Evolutionary conservation across 176 grass and related monocot genomes (phyloP), one percentile per base, ranked within the genome.

Genomic region (Neostapfia colusana): DNA sequence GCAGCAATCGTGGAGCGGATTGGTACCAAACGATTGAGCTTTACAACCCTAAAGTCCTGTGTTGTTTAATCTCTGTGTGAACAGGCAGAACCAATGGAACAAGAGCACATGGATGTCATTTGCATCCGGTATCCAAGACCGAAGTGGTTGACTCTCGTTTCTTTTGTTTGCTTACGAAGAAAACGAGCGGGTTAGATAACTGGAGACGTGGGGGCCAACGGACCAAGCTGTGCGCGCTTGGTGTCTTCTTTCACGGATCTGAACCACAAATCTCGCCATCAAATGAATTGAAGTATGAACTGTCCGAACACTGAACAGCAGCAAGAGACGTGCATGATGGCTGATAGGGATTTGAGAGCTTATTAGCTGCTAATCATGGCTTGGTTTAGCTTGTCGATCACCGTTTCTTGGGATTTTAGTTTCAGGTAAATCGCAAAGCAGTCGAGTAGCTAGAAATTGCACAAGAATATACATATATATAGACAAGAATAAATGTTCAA

Each of bases 21-120:
- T 23, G n/a, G 28, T 0, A 20, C 1, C 56, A 18, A 76, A 77
- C 41, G 72, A 23, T 56, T 4, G n/a, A 37, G 64, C 65, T 76
- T 70, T 71, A 70, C 64, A 75, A 38, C 20, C n/a, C 10, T 0
- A 76, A 77, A 76, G 65, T 20, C 0, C 10, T 28, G 16, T 28
- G 16, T 56, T 55, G n/a, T 23, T 8, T 49, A 1, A 20, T 67
- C 27, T 13, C 12, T 6, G 3, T 80, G 13, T 36, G 43, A 20
- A 35, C 16, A 17, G 8, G 77, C 34, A 40, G 27, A 26, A 17
- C 83, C 59, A 28, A 38, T 56, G 18, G 75, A 85, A 73, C 39
- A 27, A 43, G 38, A 48, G 68, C 83, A 48, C 75, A 57, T 73
- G 80, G 70, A 67, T 57, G 3, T 10, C 80, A 67, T 74, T 75